Percentiles rank a stretch among this genome's conserved stretches.
Conservation (phyloP, 2,329 filamentous ascomycete species). For the Curvularia sp. region DNA sequence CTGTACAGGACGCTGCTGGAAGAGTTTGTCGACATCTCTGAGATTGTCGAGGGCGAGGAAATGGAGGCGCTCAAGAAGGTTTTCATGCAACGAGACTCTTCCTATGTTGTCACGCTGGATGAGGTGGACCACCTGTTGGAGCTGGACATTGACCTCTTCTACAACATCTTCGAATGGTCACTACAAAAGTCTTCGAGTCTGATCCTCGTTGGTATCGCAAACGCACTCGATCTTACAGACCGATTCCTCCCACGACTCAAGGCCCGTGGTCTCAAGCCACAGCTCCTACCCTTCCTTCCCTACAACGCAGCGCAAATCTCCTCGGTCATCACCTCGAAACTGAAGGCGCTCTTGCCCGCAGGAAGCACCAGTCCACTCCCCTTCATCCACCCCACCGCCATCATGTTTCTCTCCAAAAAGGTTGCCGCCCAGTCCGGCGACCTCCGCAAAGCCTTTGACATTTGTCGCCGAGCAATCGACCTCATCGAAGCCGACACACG, state of each 20-base stretch:
- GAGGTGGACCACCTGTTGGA: constrained; percentile 95
- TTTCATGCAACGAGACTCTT: constrained; percentile 67
- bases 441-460: constrained; percentile 92
- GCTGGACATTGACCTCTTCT: constrained; percentile 85
- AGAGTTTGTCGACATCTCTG: constrained; percentile 66
- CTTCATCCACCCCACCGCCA: constrained; percentile 91
- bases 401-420: constrained; percentile 93
- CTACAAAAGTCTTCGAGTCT: constrained; percentile 80
- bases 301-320: constrained; percentile 90
- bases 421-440: constrained; percentile 94
- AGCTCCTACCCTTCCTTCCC: constrained; percentile 87
- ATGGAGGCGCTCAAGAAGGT: constrained; percentile 71
- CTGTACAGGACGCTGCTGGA: constrained; percentile 81
- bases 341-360: constrained; percentile 74
- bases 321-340: constrained; percentile 81
- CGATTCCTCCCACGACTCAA: constrained; percentile 93
- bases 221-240: constrained; percentile 93
- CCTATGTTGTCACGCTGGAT: constrained; percentile 87
- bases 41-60: constrained; percentile 70
- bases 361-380: constrained; percentile 69
- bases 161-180: constrained; percentile 97
- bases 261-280: constrained; percentile 87
- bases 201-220: constrained; percentile 89
- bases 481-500: constrained; percentile 85
- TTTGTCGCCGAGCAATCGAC: constrained; percentile 88